Evolutionary conservation across 2,329 filamentous ascomycete species (phyloP), one percentile per base, ranked within the genome.

Genomic region (Claviceps purpurea): DNA sequence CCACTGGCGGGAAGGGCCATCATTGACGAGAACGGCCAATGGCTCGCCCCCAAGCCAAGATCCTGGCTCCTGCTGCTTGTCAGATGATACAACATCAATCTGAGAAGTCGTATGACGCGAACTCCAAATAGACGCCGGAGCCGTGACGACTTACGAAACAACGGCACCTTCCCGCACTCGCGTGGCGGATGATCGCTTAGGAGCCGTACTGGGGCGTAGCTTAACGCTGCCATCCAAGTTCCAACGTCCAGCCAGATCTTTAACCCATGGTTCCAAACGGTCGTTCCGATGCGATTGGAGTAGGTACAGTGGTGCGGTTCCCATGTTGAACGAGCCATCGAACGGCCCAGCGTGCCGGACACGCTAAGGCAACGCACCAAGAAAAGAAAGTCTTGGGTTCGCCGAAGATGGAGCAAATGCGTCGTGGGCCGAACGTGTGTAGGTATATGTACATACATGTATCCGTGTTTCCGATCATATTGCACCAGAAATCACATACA

Each of bases 1-100:
- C 26, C 48, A 43, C 22, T 50, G 26, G 48, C 39, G 48, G 48
- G 48, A 37, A 34, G 48, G n/a, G 48, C 48, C n/a, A 48, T 30
- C 11, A 16, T 42, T 22, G 18, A 13, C 41, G 41, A 46, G 26
- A 34, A 46, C 26, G 18, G 22, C 20, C 18, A 40, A 22, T 16
- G 26, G 22, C 24, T 30, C 47, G 47, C 24, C 22, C 37, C 30
- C n/a, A 39, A 24, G n/a, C 34, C 18, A 24, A n/a, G 30, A 20
- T 20, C 46, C 30, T 18, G 37, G 34, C 37, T 14, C 38, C 39
- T n/a, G 47, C 47, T 30, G 47, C 16, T 24, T 5, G 39, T 42
- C 47, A 34, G 38, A 49, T 34, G 47, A 42, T 42, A 26, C 47
- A 40, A 10, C 47, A n/a, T 26, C 42, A 44, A 43, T 11, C 30